Conservation (phyloP, 306 rosid genomes). For the Prinsepia uniflora region DNA sequence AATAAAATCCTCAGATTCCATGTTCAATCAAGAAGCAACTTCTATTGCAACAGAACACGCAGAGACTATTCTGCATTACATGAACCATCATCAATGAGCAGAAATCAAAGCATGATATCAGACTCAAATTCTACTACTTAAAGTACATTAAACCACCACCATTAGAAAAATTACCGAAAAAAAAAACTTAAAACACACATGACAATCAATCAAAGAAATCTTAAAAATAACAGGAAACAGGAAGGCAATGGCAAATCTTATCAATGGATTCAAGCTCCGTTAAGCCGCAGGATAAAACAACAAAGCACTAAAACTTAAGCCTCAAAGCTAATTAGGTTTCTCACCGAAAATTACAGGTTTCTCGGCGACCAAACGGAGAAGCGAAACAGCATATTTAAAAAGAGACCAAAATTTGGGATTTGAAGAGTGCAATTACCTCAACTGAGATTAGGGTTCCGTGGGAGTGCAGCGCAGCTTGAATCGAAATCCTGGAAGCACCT, state of each 20-base stretch:
- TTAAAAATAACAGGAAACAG: not conserved
- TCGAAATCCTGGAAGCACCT: not conserved
- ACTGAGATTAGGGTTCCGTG: slow-evolving; percentile 12
- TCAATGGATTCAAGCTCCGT: not conserved
- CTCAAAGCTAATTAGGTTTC: not conserved
- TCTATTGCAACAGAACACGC: slow-evolving; percentile 5
- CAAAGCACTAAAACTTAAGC: not conserved
- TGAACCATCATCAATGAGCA: slow-evolving; percentile 11
- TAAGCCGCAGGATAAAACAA: slow-evolving; percentile 8
- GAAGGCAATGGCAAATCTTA: not conserved
- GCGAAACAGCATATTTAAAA: not conserved
- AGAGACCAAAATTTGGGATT: slow-evolving; percentile 21
- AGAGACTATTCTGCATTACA: slow-evolving; percentile 24
- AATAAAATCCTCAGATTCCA: slow-evolving; percentile 46
- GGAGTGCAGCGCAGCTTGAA: not conserved
- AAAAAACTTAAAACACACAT: slow-evolving; percentile 2
- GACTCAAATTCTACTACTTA: not conserved
- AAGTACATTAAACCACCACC: not conserved
- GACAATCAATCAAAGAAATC: not conserved
- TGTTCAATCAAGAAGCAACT: slow-evolving; percentile 23
- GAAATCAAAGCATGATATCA: not conserved
- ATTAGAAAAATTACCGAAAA: not conserved
- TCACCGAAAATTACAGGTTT: not conserved
- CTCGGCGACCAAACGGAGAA: slow-evolving; percentile 11
- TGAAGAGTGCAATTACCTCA: slow-evolving; percentile 12